phyloP scores from a whole-genome alignment of 306 rosid genomes.

The Cyamopsis tetragonoloba region DNA sequence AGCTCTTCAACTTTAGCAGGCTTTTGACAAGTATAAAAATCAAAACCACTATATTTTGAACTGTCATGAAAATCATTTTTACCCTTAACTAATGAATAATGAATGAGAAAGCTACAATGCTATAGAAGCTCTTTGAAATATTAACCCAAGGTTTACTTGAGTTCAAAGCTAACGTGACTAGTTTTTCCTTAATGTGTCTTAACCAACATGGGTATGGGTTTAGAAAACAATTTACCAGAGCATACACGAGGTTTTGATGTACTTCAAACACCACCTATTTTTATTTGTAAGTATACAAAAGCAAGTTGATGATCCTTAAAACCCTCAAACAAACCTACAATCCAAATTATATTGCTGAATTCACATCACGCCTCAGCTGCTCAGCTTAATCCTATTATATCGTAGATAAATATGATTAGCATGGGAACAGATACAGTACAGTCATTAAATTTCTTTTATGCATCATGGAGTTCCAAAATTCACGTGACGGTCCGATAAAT shows the following conservation, averaged over 20 bases:
- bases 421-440: neutral
- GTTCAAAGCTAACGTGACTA: neutral
- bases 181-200: neutral
- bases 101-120: neutral
- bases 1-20: neutral
- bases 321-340: neutral
- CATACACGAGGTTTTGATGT: neutral
- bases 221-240: neutral
- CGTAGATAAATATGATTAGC: conserved; percentile 1
- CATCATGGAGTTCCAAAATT: neutral
- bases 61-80: neutral
- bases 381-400: conserved; percentile 1
- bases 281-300: neutral
- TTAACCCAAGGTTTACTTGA: neutral
- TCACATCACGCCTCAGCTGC: neutral
- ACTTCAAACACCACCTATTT: neutral
- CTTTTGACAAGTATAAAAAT: neutral
- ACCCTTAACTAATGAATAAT: neutral
- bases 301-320: neutral
- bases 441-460: neutral
- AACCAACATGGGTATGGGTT: neutral
- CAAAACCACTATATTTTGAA: neutral
- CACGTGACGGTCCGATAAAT: neutral
- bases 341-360: neutral
- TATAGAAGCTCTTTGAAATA: neutral